These are phyloP conservation scores for Coniochaeta hoffmannii DNA, from an alignment of 2,329 filamentous ascomycete species.

Conservation along the genomic window DNA sequence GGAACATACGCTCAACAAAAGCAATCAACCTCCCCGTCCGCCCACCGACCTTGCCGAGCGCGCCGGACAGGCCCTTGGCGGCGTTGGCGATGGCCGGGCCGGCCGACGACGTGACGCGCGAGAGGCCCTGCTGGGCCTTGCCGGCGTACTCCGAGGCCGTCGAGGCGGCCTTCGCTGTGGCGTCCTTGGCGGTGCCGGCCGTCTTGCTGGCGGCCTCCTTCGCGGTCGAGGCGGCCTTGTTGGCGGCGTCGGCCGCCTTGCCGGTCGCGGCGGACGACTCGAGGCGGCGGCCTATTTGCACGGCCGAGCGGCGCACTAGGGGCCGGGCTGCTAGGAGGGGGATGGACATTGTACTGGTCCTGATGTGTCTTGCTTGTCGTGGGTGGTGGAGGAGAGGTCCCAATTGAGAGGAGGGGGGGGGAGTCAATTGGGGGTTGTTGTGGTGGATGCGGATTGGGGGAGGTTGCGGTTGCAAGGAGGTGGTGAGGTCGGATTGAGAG, in stretches of 20 bases:
- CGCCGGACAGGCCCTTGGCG: constrained; percentile 57
- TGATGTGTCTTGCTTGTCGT: not conserved
- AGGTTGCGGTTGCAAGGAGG: constrained; percentile 4
- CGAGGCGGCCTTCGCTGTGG: constrained; percentile 32
- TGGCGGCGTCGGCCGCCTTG: constrained; percentile 20
- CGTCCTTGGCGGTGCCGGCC: constrained; percentile 28
- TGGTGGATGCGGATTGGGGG: constrained; percentile 8
- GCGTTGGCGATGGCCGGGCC: constrained; percentile 69
- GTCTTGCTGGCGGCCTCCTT: constrained; percentile 28
- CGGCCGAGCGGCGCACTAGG: constrained; percentile 36
- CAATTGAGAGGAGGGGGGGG: not conserved
- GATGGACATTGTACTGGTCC: constrained; percentile 18
- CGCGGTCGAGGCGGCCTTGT: constrained; percentile 55
- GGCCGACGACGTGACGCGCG: constrained; percentile 71
- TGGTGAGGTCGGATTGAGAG: constrained; percentile 5
- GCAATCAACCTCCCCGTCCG: constrained; percentile 70
- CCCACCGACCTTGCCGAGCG: constrained; percentile 72
- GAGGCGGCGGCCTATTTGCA: constrained; percentile 35
- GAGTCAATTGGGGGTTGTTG: constrained; percentile 2
- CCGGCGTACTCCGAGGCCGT: constrained; percentile 37
- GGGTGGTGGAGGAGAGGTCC: not conserved
- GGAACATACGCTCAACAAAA: constrained; percentile 75
- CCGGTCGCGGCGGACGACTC: constrained; percentile 12
- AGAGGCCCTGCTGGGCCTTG: constrained; percentile 77
- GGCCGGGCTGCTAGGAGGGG: constrained; percentile 23